Conservation (phyloP, 2,329 filamentous ascomycete species). For the Xylariomycetidae sp. region DNA sequence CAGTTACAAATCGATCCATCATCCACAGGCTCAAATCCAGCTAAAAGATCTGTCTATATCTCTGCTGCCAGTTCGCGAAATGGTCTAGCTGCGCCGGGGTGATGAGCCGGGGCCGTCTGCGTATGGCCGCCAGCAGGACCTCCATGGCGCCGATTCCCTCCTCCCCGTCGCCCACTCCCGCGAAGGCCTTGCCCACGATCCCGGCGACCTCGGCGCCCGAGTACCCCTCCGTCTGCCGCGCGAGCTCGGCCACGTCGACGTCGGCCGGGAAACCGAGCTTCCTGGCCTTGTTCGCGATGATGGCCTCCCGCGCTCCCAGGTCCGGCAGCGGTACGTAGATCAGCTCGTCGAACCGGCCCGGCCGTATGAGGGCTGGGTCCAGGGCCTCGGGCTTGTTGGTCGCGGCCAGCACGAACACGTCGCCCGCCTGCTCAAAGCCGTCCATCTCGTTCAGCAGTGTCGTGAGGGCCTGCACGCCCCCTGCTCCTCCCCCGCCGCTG, state of each 20-base stretch:
- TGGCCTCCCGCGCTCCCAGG: slow-evolving; percentile 66
- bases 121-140: slow-evolving; percentile 26
- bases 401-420: slow-evolving; percentile 82
- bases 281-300: slow-evolving; percentile 64
- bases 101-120: slow-evolving; percentile 31
- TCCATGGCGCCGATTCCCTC: slow-evolving; percentile 11
- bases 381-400: slow-evolving; percentile 87
- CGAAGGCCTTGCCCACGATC: slow-evolving; percentile 43
- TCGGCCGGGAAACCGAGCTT: slow-evolving; percentile 56
- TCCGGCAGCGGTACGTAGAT: slow-evolving; percentile 85
- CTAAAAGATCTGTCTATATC: no score
- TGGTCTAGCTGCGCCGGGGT: slow-evolving; percentile 30
- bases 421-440: slow-evolving; percentile 78
- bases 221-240: slow-evolving; percentile 65
- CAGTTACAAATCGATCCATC: no score
- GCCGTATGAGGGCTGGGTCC: slow-evolving; percentile 79
- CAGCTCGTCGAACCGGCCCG: slow-evolving; percentile 78
- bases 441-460: slow-evolving; percentile 94
- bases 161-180: slow-evolving; percentile 22
- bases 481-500: slow-evolving; percentile 33
- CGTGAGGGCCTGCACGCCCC: slow-evolving; percentile 76
- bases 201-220: slow-evolving; percentile 77
- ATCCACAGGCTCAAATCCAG: no score
- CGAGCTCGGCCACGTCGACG: slow-evolving; percentile 62
- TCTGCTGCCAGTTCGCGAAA: slow-evolving; percentile 35